Evolutionary conservation across 2,329 filamentous ascomycete genomes (phyloP).

Genomic region (Chaetomiaceae sp.): DNA sequence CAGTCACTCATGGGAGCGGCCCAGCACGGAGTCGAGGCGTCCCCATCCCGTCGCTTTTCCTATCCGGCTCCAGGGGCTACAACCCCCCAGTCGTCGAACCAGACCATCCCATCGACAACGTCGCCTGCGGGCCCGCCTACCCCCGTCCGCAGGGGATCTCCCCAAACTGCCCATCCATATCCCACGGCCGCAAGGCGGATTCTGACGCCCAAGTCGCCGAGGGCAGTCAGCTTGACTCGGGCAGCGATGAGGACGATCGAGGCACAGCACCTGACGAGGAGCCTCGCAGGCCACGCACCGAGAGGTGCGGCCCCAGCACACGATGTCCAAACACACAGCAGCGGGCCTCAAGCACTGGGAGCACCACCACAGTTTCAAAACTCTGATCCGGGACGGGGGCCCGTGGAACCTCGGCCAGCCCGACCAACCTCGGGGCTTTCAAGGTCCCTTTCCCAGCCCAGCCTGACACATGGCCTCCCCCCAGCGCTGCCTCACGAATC

Average conservation of each 20-base stretch:
- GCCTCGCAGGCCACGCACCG: constrained; percentile 24
- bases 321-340: constrained; percentile 21
- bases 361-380: constrained; percentile 18
- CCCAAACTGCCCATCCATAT: constrained; percentile 29
- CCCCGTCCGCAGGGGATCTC: constrained; percentile 31
- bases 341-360: constrained; percentile 23
- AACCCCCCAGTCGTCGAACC: constrained; percentile 30
- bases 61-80: constrained; percentile 29
- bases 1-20: constrained; percentile 23
- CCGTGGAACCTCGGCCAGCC: constrained; percentile 10
- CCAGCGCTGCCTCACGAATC: constrained; percentile 22
- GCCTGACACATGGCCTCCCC: constrained; percentile 25
- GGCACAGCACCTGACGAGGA: constrained; percentile 26
- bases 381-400: constrained; percentile 1
- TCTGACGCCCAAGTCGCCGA: constrained; percentile 56
- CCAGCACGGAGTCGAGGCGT: constrained; percentile 24
- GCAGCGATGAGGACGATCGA: constrained; percentile 30
- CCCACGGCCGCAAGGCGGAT: constrained; percentile 41
- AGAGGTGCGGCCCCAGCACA: constrained; percentile 17
- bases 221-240: constrained; percentile 46
- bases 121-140: constrained; percentile 26
- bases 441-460: constrained; percentile 36
- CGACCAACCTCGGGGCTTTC: constrained; percentile 27
- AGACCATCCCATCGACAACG: constrained; percentile 10
- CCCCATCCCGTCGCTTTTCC: constrained; percentile 25